Base-by-base conservation (phyloP, 129 eudicot genomes). In the Calendula officinalis region DNA sequence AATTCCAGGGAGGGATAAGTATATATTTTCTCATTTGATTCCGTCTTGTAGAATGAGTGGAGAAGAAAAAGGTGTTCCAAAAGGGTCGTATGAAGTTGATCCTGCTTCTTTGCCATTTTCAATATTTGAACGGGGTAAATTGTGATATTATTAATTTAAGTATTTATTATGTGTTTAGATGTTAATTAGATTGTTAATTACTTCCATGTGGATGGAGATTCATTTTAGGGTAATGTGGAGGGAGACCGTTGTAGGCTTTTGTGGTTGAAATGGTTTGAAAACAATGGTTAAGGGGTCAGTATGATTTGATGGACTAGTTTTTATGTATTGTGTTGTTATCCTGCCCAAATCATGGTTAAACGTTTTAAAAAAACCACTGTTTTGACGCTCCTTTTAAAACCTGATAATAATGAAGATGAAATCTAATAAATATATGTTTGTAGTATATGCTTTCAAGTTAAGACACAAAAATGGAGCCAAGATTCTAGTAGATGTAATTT, bases 31-130 rank as follows among this genome's bases (percentile, higher is more conserved):
- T 5, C 97, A 90, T 50, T 71, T 69, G 80, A 74, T 90, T 67
- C 91, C 91, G 34, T 90, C 89, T 42, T 38, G 45, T 60, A 49
- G 59, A 64, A 33, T 86, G 89, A 78, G 79, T 4, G 84, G 82
- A 35, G 65, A 73, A 44, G 91, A 86, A 48, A 56, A 49, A 51
- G 81, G 67, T 66, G 81, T 78, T 34, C 86, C 78, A 0, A 47
- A 38, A 46, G 90, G 83, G 7, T 86, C 86, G 8, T 86, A 80
- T 57, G 94, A 85, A 67, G 90, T 89, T 27, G 94, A 89, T 69
- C 94, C 90, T 36, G 88, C 90, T 75, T 62, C 81, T 37, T 49
- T 89, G 56, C 87, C 90, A 6, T 5, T 39, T 15, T 61, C 69
- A 9, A 22, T 36, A 50, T 71, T 61, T 61, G 76, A 51, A 14